Evolutionary conservation across 129 eudicot species (phyloP).

Genomic region (Centella asiatica): DNA sequence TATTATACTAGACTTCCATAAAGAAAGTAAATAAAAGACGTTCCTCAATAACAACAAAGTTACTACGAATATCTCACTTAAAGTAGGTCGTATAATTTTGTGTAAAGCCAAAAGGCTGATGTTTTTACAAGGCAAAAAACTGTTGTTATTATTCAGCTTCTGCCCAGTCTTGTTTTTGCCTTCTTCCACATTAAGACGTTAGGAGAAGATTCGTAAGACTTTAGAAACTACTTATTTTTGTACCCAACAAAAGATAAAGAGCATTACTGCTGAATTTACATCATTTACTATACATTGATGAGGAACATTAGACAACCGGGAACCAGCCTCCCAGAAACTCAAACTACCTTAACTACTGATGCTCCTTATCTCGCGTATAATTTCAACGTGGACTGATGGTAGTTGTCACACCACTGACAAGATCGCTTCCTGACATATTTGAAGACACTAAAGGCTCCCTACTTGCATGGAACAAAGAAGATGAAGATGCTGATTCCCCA

Average conservation of each 20-base stretch:
- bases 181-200: too few relatives aligned
- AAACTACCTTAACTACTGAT: background rate
- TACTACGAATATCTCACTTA: too few relatives aligned
- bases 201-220: too few relatives aligned
- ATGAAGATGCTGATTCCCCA: conserved; percentile 28
- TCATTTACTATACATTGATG: background rate
- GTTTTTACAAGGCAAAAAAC: too few relatives aligned
- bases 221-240: too few relatives aligned
- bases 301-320: background rate
- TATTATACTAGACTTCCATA: too few relatives aligned
- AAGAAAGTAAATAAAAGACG: too few relatives aligned
- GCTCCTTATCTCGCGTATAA: background rate
- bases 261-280: background rate
- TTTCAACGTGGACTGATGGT: conserved; percentile 48
- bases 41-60: too few relatives aligned
- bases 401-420: conserved; percentile 37
- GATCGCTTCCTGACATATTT: conserved; percentile 43
- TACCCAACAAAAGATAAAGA: background rate
- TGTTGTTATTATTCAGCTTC: too few relatives aligned
- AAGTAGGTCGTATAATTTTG: too few relatives aligned
- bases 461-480: conserved; percentile 20
- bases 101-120: too few relatives aligned
- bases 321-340: background rate
- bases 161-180: too few relatives aligned
- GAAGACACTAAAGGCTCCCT: conserved; percentile 27